Conservation (phyloP, 2,329 filamentous ascomycete genomes). For the Thielaviopsis ethacetica region DNA sequence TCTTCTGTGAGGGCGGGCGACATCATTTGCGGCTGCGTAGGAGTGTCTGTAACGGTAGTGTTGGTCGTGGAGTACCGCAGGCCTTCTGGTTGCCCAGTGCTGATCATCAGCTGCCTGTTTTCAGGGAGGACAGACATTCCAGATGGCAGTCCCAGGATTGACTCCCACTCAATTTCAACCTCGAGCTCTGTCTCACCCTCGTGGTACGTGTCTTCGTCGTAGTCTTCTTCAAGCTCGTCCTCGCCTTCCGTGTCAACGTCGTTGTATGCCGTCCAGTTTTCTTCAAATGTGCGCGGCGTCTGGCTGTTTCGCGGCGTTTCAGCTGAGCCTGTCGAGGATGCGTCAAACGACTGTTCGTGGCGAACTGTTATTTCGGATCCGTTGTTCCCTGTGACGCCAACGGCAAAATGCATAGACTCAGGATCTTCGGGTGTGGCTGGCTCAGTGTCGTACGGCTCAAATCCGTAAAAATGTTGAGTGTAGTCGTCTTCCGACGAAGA, state of each 20-base stretch:
- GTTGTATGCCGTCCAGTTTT: neutral
- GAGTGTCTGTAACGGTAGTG: neutral
- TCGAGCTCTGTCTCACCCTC: neutral
- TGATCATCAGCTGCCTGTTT: neutral
- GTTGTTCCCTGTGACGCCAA: neutral
- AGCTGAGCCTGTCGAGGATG: neutral
- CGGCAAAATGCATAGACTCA: conserved; percentile 5
- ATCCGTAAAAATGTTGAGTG: neutral
- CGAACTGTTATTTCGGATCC: conserved; percentile 3
- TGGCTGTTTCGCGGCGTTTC: conserved; percentile 1
- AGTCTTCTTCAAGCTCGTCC: neutral
- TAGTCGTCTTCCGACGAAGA: conserved; percentile 10
- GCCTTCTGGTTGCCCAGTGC: neutral
- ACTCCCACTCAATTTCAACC: conserved; percentile 6
- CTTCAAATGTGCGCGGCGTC: conserved; percentile 7
- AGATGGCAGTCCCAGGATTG: neutral
- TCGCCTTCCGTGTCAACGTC: neutral
- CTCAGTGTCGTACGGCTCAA: neutral
- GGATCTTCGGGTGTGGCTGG: conserved; percentile 1
- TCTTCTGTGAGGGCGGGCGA: conserved; percentile 7
- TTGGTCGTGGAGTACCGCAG: conserved; percentile 4
- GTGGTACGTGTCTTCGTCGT: neutral
- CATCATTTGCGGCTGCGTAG: neutral
- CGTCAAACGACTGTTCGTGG: neutral
- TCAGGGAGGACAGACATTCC: neutral